These are phyloP conservation scores for Coemansia sp. DNA, from an alignment of 192 early-diverging fungal genomes.

Conservation along the genomic window DNA sequence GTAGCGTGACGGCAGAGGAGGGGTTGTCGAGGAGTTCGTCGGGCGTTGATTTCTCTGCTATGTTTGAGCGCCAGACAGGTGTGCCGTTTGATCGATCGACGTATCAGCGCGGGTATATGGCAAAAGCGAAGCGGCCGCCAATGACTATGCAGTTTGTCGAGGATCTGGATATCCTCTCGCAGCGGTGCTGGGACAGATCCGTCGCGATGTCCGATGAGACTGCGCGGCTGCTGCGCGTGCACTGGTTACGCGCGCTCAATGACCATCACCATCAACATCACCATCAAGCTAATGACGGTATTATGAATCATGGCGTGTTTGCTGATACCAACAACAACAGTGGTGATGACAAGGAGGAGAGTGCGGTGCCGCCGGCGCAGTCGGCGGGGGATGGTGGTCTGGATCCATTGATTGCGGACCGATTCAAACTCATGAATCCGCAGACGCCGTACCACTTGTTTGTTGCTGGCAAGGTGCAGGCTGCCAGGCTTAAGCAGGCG, in stretches of 20 bases:
- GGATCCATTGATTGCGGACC: constrained; percentile 33
- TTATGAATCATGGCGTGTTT: neutral
- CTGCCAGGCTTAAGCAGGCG: constrained; percentile 40
- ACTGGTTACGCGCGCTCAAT: constrained; percentile 30
- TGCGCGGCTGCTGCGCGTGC: constrained; percentile 32
- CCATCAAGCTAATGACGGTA: neutral
- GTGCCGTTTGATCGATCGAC: constrained; percentile 21
- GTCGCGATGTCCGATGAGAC: constrained; percentile 42
- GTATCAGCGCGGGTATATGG: constrained; percentile 43
- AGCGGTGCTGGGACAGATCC: constrained; percentile 39
- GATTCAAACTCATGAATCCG: constrained; percentile 53
- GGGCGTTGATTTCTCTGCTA: constrained; percentile 20
- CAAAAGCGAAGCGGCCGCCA: constrained; percentile 29
- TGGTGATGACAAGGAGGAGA: too few relatives aligned
- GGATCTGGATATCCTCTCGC: constrained; percentile 33
- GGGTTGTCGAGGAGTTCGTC: constrained; percentile 20
- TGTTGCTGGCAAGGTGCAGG: constrained; percentile 54
- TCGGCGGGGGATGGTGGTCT: neutral
- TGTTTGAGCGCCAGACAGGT: constrained; percentile 33
- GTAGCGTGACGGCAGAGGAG: too few relatives aligned
- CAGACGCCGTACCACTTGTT: constrained; percentile 56
- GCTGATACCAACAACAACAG: neutral
- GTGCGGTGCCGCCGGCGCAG: too few relatives aligned
- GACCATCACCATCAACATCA: too few relatives aligned
- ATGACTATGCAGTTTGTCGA: constrained; percentile 27